These are phyloP conservation scores for Harringtonia aguacate DNA, from an alignment of 2,329 filamentous ascomycete genomes.

Conservation along the genomic window DNA sequence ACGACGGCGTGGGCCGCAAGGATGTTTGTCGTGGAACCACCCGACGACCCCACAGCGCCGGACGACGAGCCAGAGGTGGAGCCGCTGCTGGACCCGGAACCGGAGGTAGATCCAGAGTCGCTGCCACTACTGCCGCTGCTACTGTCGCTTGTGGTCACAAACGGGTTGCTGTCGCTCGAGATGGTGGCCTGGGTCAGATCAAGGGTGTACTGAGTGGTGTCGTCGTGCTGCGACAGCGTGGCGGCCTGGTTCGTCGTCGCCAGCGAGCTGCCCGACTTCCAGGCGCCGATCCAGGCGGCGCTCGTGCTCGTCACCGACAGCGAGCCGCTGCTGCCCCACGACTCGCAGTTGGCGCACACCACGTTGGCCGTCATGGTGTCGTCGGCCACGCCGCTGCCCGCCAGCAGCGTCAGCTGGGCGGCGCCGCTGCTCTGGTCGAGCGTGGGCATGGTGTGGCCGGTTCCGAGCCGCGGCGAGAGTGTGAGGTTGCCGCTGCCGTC, in stretches of 20 bases:
- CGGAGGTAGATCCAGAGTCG: neutral
- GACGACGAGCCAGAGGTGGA: neutral
- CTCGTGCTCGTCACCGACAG: conserved; percentile 29
- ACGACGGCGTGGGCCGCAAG: conserved; percentile 43
- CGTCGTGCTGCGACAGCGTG: conserved; percentile 35
- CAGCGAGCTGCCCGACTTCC: conserved; percentile 35
- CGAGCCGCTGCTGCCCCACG: conserved; percentile 30
- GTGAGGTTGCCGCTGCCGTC: conserved; percentile 50
- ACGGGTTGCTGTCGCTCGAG: conserved; percentile 40
- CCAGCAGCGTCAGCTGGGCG: conserved; percentile 40
- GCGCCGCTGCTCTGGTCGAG: conserved; percentile 27
- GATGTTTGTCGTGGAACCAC: conserved; percentile 8
- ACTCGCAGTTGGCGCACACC: conserved; percentile 39
- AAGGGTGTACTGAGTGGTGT: conserved; percentile 30
- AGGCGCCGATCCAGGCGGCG: conserved; percentile 43
- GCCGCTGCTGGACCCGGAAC: neutral
- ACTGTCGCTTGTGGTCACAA: conserved; percentile 18
- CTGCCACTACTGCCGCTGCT: conserved; percentile 4
- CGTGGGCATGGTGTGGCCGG: conserved; percentile 35
- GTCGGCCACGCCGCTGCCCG: conserved; percentile 44
- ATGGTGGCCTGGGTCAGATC: conserved; percentile 38
- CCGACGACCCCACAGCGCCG: neutral
- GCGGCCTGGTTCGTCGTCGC: conserved; percentile 28
- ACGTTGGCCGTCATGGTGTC: conserved; percentile 50
- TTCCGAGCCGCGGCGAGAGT: conserved; percentile 43